phyloP scores from a whole-genome alignment of 192 early-diverging fungal species.

The Coemansia sp. region DNA sequence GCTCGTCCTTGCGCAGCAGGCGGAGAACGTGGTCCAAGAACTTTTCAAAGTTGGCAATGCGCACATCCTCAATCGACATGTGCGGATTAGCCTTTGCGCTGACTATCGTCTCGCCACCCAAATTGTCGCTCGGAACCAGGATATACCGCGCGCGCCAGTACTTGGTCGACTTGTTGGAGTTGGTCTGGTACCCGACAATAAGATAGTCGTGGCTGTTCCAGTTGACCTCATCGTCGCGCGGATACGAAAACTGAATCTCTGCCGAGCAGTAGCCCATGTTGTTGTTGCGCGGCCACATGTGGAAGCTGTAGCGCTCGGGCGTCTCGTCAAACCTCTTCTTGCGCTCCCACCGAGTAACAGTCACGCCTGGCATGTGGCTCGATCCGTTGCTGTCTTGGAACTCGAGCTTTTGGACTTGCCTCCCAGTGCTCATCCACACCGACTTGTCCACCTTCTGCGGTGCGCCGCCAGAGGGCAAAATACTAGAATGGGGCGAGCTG shows the following conservation, averaged over 20 bases:
- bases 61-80: slow-evolving; percentile 86
- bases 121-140: slow-evolving; percentile 78
- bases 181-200: slow-evolving; percentile 85
- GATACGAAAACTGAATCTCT: slow-evolving; percentile 73
- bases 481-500: neutral
- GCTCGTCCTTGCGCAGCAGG: slow-evolving; percentile 30
- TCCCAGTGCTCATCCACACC: slow-evolving; percentile 86
- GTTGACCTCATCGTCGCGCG: slow-evolving; percentile 73
- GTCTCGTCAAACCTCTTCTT: slow-evolving; percentile 62
- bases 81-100: slow-evolving; percentile 62
- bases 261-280: slow-evolving; percentile 62
- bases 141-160: slow-evolving; percentile 93
- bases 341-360: slow-evolving; percentile 78
- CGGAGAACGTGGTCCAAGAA: slow-evolving; percentile 74
- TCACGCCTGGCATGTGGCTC: slow-evolving; percentile 78
- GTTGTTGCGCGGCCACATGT: slow-evolving; percentile 82
- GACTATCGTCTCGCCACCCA: slow-evolving; percentile 57
- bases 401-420: slow-evolving; percentile 86
- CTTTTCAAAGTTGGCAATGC: slow-evolving; percentile 81
- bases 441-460: slow-evolving; percentile 24
- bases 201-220: slow-evolving; percentile 96
- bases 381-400: slow-evolving; percentile 61
- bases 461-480: slow-evolving; percentile 9
- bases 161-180: slow-evolving; percentile 72
- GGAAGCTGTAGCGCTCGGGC: slow-evolving; percentile 73